Conservation (phyloP, 306 rosid genomes). For the Albizia julibrissin region DNA sequence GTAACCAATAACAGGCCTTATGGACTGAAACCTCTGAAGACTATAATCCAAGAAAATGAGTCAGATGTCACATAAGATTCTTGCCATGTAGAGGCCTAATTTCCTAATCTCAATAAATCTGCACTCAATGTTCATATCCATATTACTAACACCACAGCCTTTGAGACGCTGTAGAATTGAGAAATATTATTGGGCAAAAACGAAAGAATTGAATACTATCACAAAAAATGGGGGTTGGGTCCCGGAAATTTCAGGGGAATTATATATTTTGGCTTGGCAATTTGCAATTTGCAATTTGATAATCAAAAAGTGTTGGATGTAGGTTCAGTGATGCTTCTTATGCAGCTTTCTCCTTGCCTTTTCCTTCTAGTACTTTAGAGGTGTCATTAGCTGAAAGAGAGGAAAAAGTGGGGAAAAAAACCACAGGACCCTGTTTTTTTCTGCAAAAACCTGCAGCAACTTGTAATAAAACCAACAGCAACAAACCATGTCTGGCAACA, state of each 20-base stretch:
- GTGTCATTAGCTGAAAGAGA: constrained; percentile 74
- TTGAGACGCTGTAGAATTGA: neutral
- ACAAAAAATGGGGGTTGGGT: constrained; percentile 9
- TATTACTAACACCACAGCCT: constrained; percentile 14
- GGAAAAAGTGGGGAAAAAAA: constrained; percentile 28
- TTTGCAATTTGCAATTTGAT: constrained; percentile 21
- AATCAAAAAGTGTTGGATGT: neutral
- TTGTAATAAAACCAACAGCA: constrained; percentile 23
- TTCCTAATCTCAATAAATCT: neutral
- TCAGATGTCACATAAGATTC: neutral
- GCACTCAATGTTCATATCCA: constrained; percentile 15
- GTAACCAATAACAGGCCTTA: neutral
- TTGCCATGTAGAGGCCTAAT: neutral
- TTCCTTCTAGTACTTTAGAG: constrained; percentile 59
- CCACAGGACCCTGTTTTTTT: constrained; percentile 61
- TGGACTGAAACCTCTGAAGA: neutral
- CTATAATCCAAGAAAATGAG: neutral
- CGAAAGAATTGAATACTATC: neutral
- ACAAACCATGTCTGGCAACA: constrained; percentile 5
- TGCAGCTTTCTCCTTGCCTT: constrained; percentile 74
- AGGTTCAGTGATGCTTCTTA: constrained; percentile 34
- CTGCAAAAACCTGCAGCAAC: constrained; percentile 74
- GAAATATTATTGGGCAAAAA: neutral
- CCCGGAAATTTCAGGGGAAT: constrained; percentile 35
- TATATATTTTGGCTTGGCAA: neutral